Conservation (phyloP, 495 filamentous ascomycete species). For the Achaetomiella virescens region DNA sequence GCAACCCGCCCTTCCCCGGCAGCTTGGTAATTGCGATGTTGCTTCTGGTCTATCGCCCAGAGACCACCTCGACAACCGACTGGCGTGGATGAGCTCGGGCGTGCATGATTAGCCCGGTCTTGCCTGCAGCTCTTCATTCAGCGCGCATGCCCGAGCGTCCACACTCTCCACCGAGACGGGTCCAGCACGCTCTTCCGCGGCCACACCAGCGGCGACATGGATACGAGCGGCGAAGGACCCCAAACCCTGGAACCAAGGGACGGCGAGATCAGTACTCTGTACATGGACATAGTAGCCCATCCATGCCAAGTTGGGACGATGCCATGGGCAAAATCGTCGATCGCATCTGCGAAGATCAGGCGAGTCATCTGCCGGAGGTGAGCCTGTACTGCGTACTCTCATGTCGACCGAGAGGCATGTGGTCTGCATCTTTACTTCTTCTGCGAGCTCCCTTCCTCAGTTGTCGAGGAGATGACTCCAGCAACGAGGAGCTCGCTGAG, state of each 20-base stretch:
- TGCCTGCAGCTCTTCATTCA: conserved; percentile 13
- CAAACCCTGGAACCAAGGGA: background rate
- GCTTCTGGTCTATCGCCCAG: conserved; percentile 1
- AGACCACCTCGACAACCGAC: background rate
- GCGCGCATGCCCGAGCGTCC: conserved; percentile 5
- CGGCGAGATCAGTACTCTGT: too few relatives aligned
- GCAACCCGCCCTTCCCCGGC: conserved; percentile 5
- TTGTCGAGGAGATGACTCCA: too few relatives aligned
- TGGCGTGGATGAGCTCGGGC: background rate
- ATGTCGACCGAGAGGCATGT: too few relatives aligned
- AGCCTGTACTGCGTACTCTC: background rate
- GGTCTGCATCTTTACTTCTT: background rate
- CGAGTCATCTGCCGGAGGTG: background rate
- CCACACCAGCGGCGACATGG: conserved; percentile 2
- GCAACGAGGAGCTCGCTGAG: background rate
- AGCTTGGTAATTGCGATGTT: conserved; percentile 16
- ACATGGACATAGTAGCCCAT: too few relatives aligned
- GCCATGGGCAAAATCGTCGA: conserved; percentile 3
- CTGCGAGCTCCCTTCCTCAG: too few relatives aligned
- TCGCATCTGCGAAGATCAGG: conserved; percentile 3
- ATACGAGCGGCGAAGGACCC: conserved; percentile 1
- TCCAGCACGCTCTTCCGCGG: background rate
- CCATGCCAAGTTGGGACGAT: background rate
- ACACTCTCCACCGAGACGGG: background rate
- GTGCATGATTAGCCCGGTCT: conserved; percentile 4